Evolutionary conservation across 2,329 filamentous ascomycete species (phyloP).

Genomic region (Aureobasidium sp.): DNA sequence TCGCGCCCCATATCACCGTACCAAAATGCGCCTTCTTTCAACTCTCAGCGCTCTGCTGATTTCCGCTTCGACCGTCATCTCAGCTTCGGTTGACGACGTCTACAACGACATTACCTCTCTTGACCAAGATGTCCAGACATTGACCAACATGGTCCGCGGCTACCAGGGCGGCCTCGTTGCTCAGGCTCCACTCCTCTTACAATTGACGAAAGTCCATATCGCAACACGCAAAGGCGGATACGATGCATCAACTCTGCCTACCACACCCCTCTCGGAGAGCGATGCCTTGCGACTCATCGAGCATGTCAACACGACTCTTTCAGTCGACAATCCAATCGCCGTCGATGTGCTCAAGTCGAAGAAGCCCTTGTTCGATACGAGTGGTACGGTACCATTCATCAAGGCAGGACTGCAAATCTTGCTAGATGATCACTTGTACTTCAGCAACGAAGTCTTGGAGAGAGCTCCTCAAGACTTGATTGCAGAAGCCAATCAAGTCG

Average conservation of each 20-base stretch:
- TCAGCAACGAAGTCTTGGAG: neutral
- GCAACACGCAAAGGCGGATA: neutral
- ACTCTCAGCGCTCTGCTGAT: neutral
- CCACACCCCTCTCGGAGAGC: neutral
- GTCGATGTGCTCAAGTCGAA: neutral
- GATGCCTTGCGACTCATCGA: neutral
- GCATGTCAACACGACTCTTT: neutral
- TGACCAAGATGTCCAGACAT: neutral
- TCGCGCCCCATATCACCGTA: neutral
- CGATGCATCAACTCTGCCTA: neutral
- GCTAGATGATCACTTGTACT: neutral
- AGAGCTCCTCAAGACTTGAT: neutral
- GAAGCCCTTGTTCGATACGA: neutral
- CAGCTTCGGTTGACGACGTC: neutral
- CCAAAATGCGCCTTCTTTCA: neutral
- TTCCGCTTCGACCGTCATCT: neutral
- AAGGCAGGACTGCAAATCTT: slow-evolving; percentile 3
- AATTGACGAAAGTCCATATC: neutral
- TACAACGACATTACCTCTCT: neutral
- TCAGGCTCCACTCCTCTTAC: neutral
- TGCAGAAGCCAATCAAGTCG: neutral
- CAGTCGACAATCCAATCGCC: slow-evolving; percentile 2
- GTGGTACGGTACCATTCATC: neutral
- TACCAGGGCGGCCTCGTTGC: slow-evolving; percentile 1
- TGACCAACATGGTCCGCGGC: neutral